Base-by-base conservation (phyloP, 805 yeast species). In the Brettanomyces custersianus region DNA sequence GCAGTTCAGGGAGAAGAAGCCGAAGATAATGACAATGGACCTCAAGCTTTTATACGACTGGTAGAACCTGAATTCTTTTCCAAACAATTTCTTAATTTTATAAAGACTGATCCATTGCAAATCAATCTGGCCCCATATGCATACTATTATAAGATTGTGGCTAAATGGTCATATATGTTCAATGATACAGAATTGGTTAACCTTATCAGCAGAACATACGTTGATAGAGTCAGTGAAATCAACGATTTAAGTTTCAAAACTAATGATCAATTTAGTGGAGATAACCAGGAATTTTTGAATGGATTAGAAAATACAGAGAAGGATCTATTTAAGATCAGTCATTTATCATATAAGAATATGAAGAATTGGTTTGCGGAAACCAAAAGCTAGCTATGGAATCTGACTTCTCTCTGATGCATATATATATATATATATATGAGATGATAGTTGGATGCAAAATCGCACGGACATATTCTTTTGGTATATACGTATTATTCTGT, bases 261-360 rank as follows among this genome's bases (percentile, higher is more conserved):
- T 61, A 67, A 37, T 20, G 55, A 52, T 20, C 47, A 46, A 15
- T 49, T 51, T 31, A 47, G 47, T 5, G 50, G 54, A n/a, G 48
- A 40, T 16, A 55, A 55, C 27, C 42, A 44, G n/a, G 54, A 52
- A 27, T 82, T 87, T 46, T 47, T 83, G 31, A 63, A 70, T 40
- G 74, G 78, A 4, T 60, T 87, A 42, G 96, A 87, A 51, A 85
- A 79, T 48, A 79, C 74, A 52, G 96, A 87, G 49, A 79, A 73
- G 53, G 57, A 55, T 23, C 48, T 82, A 17, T 80, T 70, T 55
- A 71, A 65, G 39, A 47, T 53, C 11, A 66, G 85, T 2, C 69
- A 74, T 39, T 74, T 66, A 36, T 43, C 53, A 2, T 53, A 48
- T 39, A 45, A 46, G 32, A 55, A 53, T 15, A 36, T 51, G 29